Evolutionary conservation across 1,139 yeast species (phyloP), one percentile per base, ranked within the genome.

Genomic region (Ogataea hybrid): DNA sequence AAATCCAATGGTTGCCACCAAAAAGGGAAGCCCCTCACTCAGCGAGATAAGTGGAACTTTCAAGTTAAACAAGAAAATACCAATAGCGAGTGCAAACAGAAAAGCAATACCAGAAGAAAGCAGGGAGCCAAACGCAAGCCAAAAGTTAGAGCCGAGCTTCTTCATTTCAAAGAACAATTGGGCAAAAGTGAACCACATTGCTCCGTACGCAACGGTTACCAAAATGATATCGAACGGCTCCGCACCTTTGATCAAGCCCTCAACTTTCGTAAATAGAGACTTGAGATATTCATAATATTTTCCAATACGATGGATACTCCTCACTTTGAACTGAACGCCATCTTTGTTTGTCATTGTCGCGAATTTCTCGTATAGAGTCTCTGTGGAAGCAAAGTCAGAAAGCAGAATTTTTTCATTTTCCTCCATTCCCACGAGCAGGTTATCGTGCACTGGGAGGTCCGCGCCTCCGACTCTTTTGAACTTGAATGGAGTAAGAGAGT

Each of bases 151-250:
- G n/a, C n/a, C n/a, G n/a, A n/a, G n/a, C n/a, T n/a, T n/a, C n/a
- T n/a, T n/a, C n/a, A n/a, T n/a, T n/a, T n/a, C n/a, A n/a, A n/a
- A n/a, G n/a, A n/a, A n/a, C n/a, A n/a, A n/a, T n/a, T 56, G 81
- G 43, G 80, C 67, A 52, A 92, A 76, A 15, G 96, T 87, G 64
- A 86, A 84, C 75, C 88, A 74, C 97, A 92, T 90, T 39, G 95
- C 95, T 28, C 81, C 55, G 62, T 94, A 94, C 3, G 97, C 97
- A 41, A 82, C 65, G 9, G 88, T 75, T 43, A 94, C 83, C 48
- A 90, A 75, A 11, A 81, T 79, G 36, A 92, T 80, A 63, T 94
- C 98, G 53, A 88, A 87, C 28, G 84, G 79, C 56, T 92, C 97
- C 11, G 97, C 95, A 47, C 86, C 83, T 43, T 72, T 70, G 42